Base-by-base conservation (phyloP, 352 stramenopile genomes). In the Globisporangium orthogonon region DNA sequence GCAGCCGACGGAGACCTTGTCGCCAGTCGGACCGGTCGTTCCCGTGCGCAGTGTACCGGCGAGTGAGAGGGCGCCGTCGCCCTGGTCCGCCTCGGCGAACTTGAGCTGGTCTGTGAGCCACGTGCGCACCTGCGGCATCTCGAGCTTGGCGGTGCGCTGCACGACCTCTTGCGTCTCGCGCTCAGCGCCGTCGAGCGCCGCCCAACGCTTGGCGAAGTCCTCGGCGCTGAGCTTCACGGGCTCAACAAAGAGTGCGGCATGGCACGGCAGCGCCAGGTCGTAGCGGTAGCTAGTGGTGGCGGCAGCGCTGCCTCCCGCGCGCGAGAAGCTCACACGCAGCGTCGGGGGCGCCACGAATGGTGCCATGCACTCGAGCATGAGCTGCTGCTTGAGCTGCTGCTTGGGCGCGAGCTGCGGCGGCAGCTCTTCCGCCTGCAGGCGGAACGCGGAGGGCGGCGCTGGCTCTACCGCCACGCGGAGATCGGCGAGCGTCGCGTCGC, bases 181-280 rank as follows among this genome's bases (percentile, higher is more conserved):
- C 50, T 97, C 78, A 65, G 97, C 85, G 4, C 89, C 89, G 52
- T 97, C 89, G 6, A 98, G 69, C 49, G 87, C 90, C 31, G 80
- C 83, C 91, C 93, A 98, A 40, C 93, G 75, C 67, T 97, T 89
- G 70, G 97, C 88, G 69, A 98, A 98, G 10, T 94, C 91, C n/a
- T 86, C 82, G 43, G 78, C 74, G 50, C 91, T 78, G 9, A 98
- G 73, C 50, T 85, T 89, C 17, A 98, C 87, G 15, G 92, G 90
- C 65, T 98, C 92, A 66, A 97, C 87, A 71, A 98, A 98, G 52
- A 65, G 87, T 31, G 86, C 96, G 2, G 76, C 88, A 40, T 97
- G 82, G 52, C 96, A 89, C 23, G 92, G 94, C 56, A 98, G 70
- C 29, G 65, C 63, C 31, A 89, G 54, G 50, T 60, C 50, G 77